A percentile compares a stretch with the other conserved stretches of the same genome.
Evolutionary conservation across 768 basidiomycete genomes (phyloP).

Genomic region (Agrocybe praecox): DNA sequence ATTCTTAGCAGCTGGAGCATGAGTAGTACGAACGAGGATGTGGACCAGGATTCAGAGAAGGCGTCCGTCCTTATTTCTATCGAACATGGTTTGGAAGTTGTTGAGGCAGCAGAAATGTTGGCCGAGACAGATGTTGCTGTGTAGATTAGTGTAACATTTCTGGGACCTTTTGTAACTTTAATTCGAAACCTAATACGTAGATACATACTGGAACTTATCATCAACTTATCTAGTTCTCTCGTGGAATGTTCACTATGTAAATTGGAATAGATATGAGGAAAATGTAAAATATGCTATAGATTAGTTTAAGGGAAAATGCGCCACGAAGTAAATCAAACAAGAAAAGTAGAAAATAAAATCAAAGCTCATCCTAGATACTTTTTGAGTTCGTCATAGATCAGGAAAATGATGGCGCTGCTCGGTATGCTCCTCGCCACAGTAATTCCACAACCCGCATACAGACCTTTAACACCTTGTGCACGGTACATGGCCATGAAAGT

Average conservation of each 20-base stretch:
- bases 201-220: neutral
- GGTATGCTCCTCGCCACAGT: constrained; percentile 83
- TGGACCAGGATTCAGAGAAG: neutral
- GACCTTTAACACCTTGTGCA: constrained; percentile 71
- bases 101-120: constrained; percentile 5
- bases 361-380: constrained; percentile 36
- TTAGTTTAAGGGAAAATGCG: neutral
- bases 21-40: neutral
- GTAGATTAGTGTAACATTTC: neutral
- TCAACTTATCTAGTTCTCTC: neutral
- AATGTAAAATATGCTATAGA: neutral
- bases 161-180: neutral
- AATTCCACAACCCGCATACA: constrained; percentile 90
- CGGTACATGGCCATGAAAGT: constrained; percentile 72
- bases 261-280: neutral
- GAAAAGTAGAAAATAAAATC: neutral
- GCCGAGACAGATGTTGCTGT: constrained; percentile 2
- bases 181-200: neutral
- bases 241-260: too few species aligned
- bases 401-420: constrained; percentile 87
- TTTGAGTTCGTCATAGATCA: constrained; percentile 80
- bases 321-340: neutral
- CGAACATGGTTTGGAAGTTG: constrained; percentile 5
- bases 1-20: neutral
- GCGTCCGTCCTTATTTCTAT: neutral